A percentile compares a stretch with the other conserved stretches of the same genome.
phyloP scores from a whole-genome alignment of 2,329 filamentous ascomycete species.

The Aspergillus cejpii region DNA sequence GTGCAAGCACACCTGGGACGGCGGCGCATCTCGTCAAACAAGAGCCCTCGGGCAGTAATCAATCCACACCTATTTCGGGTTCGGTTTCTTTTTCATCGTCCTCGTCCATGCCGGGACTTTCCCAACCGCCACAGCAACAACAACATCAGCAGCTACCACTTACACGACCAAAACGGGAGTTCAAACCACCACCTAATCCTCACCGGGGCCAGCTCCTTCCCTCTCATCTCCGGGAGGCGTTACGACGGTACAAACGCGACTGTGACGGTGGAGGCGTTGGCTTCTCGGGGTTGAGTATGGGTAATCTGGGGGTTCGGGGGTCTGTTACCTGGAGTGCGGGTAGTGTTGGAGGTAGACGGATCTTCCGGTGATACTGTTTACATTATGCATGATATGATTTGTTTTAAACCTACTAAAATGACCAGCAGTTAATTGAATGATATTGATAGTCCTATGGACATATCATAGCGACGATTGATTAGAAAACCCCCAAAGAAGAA shows the following conservation, averaged over 20 bases:
- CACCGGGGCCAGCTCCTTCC: slow-evolving; percentile 45
- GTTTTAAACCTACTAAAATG: no score
- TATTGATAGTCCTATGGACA: no score
- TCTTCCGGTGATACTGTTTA: slow-evolving; percentile 36
- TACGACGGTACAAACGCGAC: slow-evolving; percentile 45
- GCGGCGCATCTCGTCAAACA: slow-evolving; percentile 16
- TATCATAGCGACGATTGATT: no score
- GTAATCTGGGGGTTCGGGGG: slow-evolving; percentile 40
- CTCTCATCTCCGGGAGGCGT: slow-evolving; percentile 45
- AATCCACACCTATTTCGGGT: slow-evolving; percentile 9
- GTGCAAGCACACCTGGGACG: background rate
- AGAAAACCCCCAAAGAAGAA: no score
- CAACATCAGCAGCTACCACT: background rate
- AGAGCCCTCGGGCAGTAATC: slow-evolving; percentile 19
- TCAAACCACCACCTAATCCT: slow-evolving; percentile 39
- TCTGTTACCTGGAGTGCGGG: slow-evolving; percentile 40
- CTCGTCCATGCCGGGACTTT: background rate
- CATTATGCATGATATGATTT: no score
- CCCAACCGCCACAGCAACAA: slow-evolving; percentile 11
- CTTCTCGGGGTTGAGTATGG: slow-evolving; percentile 43
- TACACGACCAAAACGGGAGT: slow-evolving; percentile 20
- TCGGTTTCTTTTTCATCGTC: slow-evolving; percentile 13
- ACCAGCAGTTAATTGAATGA: no score
- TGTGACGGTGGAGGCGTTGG: slow-evolving; percentile 45
- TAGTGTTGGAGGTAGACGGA: slow-evolving; percentile 36